These are phyloP conservation scores for Iris pallida DNA, from an alignment of 116 monocot genomes.

Conservation along the genomic window DNA sequence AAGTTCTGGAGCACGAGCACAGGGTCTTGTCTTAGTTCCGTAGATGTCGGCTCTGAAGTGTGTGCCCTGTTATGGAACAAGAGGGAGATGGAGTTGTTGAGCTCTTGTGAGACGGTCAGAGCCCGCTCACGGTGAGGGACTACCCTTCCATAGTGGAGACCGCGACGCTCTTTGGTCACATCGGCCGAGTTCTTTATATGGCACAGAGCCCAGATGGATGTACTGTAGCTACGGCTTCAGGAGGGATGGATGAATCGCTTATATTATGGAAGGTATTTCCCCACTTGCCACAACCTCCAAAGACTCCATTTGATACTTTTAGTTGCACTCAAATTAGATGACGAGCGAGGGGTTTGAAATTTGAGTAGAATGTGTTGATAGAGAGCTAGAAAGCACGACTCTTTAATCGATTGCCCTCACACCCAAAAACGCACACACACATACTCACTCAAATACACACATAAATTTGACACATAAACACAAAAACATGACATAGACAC, in stretches of 20 bases:
- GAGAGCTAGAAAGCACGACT: too few relatives aligned
- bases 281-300: background rate
- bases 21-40: constrained; percentile 36
- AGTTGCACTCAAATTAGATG: background rate
- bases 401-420: too few relatives aligned
- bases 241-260: background rate
- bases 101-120: constrained; percentile 25
- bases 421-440: too few relatives aligned
- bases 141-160: constrained; percentile 51
- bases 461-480: too few relatives aligned
- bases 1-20: constrained; percentile 58
- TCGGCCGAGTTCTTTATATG: constrained; percentile 31
- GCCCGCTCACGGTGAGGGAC: constrained; percentile 29
- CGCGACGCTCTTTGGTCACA: constrained; percentile 36
- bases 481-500: too few relatives aligned
- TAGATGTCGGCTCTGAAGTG: constrained; percentile 43
- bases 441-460: too few relatives aligned
- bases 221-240: background rate
- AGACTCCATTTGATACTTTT: background rate
- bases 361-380: too few relatives aligned
- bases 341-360: background rate
- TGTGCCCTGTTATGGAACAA: constrained; percentile 46
- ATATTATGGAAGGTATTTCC: background rate
- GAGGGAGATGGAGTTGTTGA: constrained; percentile 34
- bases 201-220: constrained; percentile 14